Evolutionary conservation across 176 grass and related monocot species (phyloP).

Genomic region (Zoysia pacifica): DNA sequence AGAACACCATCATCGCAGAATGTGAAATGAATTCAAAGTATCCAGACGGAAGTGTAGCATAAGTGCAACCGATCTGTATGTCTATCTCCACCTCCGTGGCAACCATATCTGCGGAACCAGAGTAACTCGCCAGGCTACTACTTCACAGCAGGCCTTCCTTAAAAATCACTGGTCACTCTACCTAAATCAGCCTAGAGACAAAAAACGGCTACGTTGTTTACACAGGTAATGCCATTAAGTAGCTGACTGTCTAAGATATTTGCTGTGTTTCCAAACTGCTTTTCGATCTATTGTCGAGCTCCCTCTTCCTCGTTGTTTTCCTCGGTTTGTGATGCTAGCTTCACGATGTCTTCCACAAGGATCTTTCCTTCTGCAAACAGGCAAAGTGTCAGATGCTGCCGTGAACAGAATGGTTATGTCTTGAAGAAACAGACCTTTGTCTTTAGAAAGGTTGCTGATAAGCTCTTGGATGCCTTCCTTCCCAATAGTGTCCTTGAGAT

Average conservation of each 20-base stretch:
- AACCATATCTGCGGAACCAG: slow-evolving; percentile 27
- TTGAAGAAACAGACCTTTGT: slow-evolving; percentile 57
- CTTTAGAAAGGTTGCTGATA: slow-evolving; percentile 81
- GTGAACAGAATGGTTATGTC: background rate
- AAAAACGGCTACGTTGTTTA: slow-evolving; percentile 26
- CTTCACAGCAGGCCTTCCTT: slow-evolving; percentile 21
- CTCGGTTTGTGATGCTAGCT: slow-evolving; percentile 66
- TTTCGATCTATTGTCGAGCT: slow-evolving; percentile 34
- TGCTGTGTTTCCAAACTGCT: background rate
- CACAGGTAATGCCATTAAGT: slow-evolving; percentile 25
- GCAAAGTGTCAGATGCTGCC: slow-evolving; percentile 4
- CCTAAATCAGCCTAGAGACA: slow-evolving; percentile 18
- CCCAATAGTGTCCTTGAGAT: slow-evolving; percentile 79
- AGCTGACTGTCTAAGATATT: slow-evolving; percentile 33
- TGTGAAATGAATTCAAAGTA: slow-evolving; percentile 5
- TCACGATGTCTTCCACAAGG: slow-evolving; percentile 87
- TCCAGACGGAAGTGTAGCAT: background rate
- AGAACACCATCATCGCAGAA: background rate
- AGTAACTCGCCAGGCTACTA: background rate
- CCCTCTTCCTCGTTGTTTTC: slow-evolving; percentile 61
- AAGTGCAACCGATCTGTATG: slow-evolving; percentile 28
- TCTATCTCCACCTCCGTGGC: slow-evolving; percentile 38
- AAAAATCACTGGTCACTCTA: slow-evolving; percentile 3
- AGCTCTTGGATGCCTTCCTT: slow-evolving; percentile 87
- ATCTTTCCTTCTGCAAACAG: slow-evolving; percentile 77